Base-by-base conservation (phyloP, 1,284 basidiomycete genomes). In the Boletus nobilissimus region DNA sequence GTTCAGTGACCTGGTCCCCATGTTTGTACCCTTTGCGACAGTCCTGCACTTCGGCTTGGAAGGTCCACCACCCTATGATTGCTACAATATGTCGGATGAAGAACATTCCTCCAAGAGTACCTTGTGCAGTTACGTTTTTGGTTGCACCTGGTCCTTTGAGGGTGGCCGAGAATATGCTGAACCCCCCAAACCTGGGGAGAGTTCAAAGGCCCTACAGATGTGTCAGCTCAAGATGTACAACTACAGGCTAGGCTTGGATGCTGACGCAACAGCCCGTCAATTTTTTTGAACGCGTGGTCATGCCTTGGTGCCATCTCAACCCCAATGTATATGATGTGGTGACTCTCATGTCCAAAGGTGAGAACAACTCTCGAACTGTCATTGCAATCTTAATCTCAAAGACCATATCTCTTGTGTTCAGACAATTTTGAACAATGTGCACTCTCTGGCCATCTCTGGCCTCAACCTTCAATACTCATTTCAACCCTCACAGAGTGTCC, bases 11-110 rank as follows among this genome's bases (percentile, higher is more conserved):
- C 77, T 86, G 32, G 79, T 87, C 16, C 81, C 82, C 0, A 77
- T 81, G 5, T 76, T 89, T 8, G 69, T 88, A 9, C 81, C 86
- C 3, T 85, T 89, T 74, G 86, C 85, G 1, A 72, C 36, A 4
- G 57, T 68, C 32, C 36, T 75, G 0, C 66, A 72, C 16, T 85
- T 86, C n/a, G 2, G 29, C 60, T 24, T 8, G 3, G 78, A 79
- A 22, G 60, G 77, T 22, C 79, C 80, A 36, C 82, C 85, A 6
- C 1, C 8, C 2, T 78, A 79, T 24, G 46, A 39, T 26, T 77
- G 70, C 3, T 86, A 83, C 71, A 8, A 63, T 14, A 70, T 80
- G 26, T 69, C 74, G 6, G 69, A 78, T 19, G 80, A 80, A 34
- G n/a, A n/a, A n/a, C n/a, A 0, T 13, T 82, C 78, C 1, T 74